Conservation (phyloP, 805 yeast species). For the Cyberlindnera americana region DNA sequence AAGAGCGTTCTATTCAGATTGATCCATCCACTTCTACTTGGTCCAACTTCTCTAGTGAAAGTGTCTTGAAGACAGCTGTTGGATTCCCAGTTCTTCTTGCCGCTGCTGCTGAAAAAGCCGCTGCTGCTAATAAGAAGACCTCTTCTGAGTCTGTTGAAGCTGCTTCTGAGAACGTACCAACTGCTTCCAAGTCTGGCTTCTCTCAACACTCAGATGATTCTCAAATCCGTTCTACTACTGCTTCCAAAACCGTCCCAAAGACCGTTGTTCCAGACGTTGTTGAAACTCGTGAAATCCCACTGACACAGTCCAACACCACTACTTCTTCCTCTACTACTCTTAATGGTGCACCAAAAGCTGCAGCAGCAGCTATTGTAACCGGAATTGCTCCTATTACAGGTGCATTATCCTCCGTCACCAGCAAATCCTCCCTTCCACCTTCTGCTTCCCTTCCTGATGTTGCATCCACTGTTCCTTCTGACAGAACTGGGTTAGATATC, state of each 20-base stretch:
- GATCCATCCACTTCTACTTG: slow-evolving; percentile 17
- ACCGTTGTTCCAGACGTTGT: slow-evolving; percentile 5
- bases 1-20: slow-evolving; percentile 7
- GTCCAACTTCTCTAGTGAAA: slow-evolving; percentile 12
- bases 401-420: slow-evolving; percentile 1
- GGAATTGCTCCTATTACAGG: slow-evolving; percentile 11
- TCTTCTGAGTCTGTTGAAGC: background rate
- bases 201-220: slow-evolving; percentile 10
- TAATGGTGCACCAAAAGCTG: background rate
- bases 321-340: slow-evolving; percentile 1
- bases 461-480: slow-evolving; percentile 9
- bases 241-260: slow-evolving; percentile 22
- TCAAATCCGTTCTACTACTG: slow-evolving; percentile 15
- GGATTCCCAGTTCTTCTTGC: slow-evolving; percentile 12
- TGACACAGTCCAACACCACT: slow-evolving; percentile 2
- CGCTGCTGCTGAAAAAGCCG: slow-evolving; percentile 15
- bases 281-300: background rate
- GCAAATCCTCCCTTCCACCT: too few species aligned
- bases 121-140: slow-evolving; percentile 5
- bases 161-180: slow-evolving; percentile 2
- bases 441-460: background rate
- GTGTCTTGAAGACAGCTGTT: slow-evolving; percentile 18
- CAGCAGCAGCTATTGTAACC: slow-evolving; percentile 10
- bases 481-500: slow-evolving; percentile 6
- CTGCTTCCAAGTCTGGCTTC: slow-evolving; percentile 13